Evolutionary conservation across 108 stramenopile species (phyloP), one percentile per base, ranked within the genome.

Genomic region (Conticribra weissflogii): DNA sequence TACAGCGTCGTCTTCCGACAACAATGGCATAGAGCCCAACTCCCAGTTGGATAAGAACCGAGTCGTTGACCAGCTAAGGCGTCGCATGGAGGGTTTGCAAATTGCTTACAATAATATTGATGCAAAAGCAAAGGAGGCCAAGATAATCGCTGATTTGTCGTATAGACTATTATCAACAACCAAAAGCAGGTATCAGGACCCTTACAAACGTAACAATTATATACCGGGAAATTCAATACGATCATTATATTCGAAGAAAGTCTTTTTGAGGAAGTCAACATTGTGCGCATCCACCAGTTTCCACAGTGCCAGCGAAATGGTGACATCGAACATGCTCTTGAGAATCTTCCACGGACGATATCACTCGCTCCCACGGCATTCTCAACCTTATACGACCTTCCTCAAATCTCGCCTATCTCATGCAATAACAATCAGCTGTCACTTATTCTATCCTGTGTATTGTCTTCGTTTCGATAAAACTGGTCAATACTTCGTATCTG

Each of bases 401-500:
- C 57, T 94, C 24, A 56, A 75, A 16, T 72, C 70, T 17, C 79
- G 90, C 8, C 49, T 94, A 34, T 87, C 88, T 14, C 89, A 91
- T 70, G 89, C 88, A 9, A 77, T 81, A 0, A 94, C 93, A 3
- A 88, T 94, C 19, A 96, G 87, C 57, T 79, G 95, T 18, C 96
- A 97, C 55, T 69, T 96, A 66, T 45, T 71, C 19, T 89, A 85
- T 41, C 95, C 96, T 5, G 89, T 97, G 5, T 98, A 91, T 66
- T 96, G 93, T 72, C 63, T 94, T 8, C 85, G 82, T 45, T 96
- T 96, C 63, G 98, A 98, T 85, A 64, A 61, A 30, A 92, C 94
- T 5, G 96, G 96, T 7, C 80, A 90, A 34, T 98, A 91, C 65
- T 90, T 96, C 66, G 72, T 97, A 21, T 96, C 96, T 5, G 98